Base-by-base conservation (phyloP, 2,329 filamentous ascomycete species). In the Nemania abortiva region DNA sequence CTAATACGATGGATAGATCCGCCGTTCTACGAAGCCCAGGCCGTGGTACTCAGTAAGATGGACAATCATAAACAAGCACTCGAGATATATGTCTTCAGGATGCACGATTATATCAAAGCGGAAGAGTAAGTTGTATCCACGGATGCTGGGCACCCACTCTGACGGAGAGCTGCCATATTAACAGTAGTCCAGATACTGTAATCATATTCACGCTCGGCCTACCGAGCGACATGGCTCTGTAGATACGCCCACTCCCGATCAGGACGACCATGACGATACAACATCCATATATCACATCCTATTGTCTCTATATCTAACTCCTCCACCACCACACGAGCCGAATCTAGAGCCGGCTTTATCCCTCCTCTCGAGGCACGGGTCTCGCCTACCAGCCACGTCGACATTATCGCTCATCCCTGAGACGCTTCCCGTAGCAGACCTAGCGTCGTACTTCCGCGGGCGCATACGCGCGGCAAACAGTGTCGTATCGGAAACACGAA, bases 41-140 rank as follows among this genome's bases (percentile, higher is more conserved):
- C 96, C 6, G 91, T 98, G 53, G 91, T 98, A 22, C 88, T 98
- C 47, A 94, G 93, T 80, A 97, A 96, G 74, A 97, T 98, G 93
- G 94, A 93, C 6, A 92, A 95, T 75, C 95, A 99, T 82, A 95
- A 94, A 78, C 94, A 98, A 81, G 96, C 96, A 0, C 84, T 99
- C n/a, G 92, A 96, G 78, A 97, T 99, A 61, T 99, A 97, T 79
- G 95, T 98, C 31, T 99, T 98, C 82, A 96, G 95, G 79, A 88
- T 99, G 79, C 84, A 92, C 73, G 91, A 97, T 79, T 95, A 93
- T 71, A 84, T 83, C 13, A 98, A 97, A 81, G 96, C 96, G 37
- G 96, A 99, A 87, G 94, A 97, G 91, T 97, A 83, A 70, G 90
- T 85, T 49, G 9, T 22, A 56, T 27, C 42, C 2, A n/a, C 24